Percentiles rank a stretch among this genome's conserved stretches.
phyloP scores from a whole-genome alignment of 768 basidiomycete genomes.

The Rhodosporidiobolus odoratus region DNA sequence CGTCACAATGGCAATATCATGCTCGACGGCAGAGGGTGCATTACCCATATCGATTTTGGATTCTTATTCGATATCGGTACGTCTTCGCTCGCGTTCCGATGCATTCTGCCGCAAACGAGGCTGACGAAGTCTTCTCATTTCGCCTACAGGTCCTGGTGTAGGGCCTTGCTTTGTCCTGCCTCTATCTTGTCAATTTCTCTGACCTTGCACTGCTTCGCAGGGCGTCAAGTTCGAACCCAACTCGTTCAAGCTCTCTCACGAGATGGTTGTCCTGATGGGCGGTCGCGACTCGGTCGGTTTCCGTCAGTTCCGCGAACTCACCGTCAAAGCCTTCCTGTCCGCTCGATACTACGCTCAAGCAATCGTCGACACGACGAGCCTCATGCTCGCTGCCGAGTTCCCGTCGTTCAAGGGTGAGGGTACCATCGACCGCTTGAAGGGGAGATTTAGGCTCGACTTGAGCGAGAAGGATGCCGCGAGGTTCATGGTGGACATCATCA shows the following conservation, averaged over 20 bases:
- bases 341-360: slow-evolving; percentile 91
- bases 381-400: slow-evolving; percentile 91
- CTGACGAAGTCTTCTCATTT: slow-evolving; percentile 21
- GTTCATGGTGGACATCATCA: slow-evolving; percentile 80
- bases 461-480: slow-evolving; percentile 89
- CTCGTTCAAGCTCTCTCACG: slow-evolving; percentile 97
- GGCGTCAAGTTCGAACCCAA: slow-evolving; percentile 98
- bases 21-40: slow-evolving; percentile 97
- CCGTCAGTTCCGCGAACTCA: slow-evolving; percentile 84
- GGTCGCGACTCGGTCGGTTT: slow-evolving; percentile 91
- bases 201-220: slow-evolving; percentile 47
- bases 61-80: slow-evolving; percentile 88
- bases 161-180: slow-evolving; percentile 38
- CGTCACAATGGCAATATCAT: slow-evolving; percentile 99
- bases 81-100: not conserved
- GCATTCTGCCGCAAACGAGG: not conserved
- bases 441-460: slow-evolving; percentile 75
- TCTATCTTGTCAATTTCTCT: too few species aligned
- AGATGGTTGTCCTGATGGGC: slow-evolving; percentile 98
- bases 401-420: slow-evolving; percentile 95
- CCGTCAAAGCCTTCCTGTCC: slow-evolving; percentile 92
- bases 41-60: slow-evolving; percentile 92
- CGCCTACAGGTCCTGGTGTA: slow-evolving; percentile 62
- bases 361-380: slow-evolving; percentile 74
- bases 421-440: slow-evolving; percentile 78